phyloP scores from a whole-genome alignment of 208 protist genomes.

The Tritrichomonas foetus region DNA sequence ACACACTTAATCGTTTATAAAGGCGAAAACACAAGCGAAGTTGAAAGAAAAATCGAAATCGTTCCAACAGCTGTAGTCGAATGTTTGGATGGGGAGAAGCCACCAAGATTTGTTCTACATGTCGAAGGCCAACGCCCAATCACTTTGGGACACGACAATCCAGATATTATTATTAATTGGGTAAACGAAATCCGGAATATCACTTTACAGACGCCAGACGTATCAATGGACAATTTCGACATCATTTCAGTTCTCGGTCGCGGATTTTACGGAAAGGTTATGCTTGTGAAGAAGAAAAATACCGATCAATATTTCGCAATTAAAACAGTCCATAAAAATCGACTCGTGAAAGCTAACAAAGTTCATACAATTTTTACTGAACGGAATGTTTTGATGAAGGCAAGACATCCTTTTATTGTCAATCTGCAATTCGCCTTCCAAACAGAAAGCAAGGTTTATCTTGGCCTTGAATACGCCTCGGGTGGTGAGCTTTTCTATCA shows the following conservation, averaged over 20 bases:
- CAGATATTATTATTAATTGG: neutral
- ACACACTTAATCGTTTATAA: neutral
- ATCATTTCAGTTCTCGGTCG: neutral
- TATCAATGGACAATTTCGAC: slow-evolving; percentile 15
- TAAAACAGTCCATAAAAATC: neutral
- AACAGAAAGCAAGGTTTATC: neutral
- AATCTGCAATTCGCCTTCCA: neutral
- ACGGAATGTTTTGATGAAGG: neutral
- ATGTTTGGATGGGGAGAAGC: too few species aligned
- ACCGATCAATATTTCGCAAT: neutral
- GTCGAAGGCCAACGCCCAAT: neutral
- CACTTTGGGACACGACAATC: neutral
- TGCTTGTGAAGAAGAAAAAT: neutral
- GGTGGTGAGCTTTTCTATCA: neutral
- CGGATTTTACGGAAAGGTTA: slow-evolving; percentile 36
- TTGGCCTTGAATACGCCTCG: neutral
- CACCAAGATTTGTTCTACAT: neutral
- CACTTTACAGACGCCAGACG: neutral
- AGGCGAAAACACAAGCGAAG: neutral
- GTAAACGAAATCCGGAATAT: neutral
- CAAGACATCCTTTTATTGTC: slow-evolving; percentile 9
- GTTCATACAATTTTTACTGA: neutral
- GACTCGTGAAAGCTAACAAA: neutral
- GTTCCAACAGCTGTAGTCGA: neutral
- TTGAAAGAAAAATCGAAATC: neutral